A percentile compares a stretch with the other conserved stretches of the same genome.
phyloP scores from a whole-genome alignment of 2,329 filamentous ascomycete species.

The Ascochyta viciae-villosae region DNA sequence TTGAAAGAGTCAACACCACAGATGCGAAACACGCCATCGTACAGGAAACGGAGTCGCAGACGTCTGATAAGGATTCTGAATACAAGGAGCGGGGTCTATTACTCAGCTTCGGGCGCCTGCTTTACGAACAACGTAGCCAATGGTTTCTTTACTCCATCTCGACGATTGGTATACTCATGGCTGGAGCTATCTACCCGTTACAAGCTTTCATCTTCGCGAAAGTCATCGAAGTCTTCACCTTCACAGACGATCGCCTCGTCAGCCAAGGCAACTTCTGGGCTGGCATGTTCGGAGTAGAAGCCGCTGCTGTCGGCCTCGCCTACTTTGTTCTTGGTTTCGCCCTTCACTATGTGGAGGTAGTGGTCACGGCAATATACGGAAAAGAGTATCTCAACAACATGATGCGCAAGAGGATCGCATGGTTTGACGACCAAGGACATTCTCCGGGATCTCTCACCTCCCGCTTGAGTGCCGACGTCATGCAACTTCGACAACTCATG shows the following conservation, averaged over 20 bases:
- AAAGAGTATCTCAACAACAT: constrained; percentile 68
- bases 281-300: constrained; percentile 69
- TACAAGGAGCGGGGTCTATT: constrained; percentile 42
- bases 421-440: constrained; percentile 66
- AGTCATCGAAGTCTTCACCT: constrained; percentile 47
- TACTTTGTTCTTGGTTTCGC: constrained; percentile 60
- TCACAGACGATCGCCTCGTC: constrained; percentile 36
- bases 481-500: constrained; percentile 68
- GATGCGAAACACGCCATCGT: constrained; percentile 28
- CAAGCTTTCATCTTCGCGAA: constrained; percentile 51
- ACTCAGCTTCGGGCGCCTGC: constrained; percentile 42
- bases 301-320: constrained; percentile 58
- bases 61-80: constrained; percentile 27
- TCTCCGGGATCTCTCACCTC: constrained; percentile 67
- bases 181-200: constrained; percentile 48
- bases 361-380: constrained; percentile 62
- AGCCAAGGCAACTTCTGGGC: constrained; percentile 65
- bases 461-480: constrained; percentile 63
- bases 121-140: constrained; percentile 45
- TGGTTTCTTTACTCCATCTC: constrained; percentile 44
- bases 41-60: constrained; percentile 20
- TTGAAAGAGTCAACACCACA: constrained; percentile 11
- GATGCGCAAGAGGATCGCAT: constrained; percentile 65
- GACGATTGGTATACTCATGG: constrained; percentile 38
- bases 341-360: constrained; percentile 39